Percentiles rank a stretch among this genome's conserved stretches.
These are phyloP conservation scores for Penicillium sp. DNA, from an alignment of 2,329 filamentous ascomycete genomes.

Conservation along the genomic window DNA sequence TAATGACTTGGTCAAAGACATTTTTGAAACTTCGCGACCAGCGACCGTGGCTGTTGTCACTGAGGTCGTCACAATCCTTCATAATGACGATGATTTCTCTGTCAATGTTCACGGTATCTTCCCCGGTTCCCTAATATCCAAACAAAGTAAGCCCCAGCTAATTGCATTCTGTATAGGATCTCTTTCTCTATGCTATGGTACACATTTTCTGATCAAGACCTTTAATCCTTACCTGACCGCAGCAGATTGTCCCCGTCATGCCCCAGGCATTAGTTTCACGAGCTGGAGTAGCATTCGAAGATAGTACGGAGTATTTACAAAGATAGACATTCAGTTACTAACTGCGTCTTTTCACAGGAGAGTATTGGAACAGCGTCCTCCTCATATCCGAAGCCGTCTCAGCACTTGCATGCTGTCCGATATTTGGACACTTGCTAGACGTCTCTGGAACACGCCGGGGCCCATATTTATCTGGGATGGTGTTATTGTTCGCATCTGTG, in stretches of 20 bases:
- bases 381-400: constrained; percentile 16
- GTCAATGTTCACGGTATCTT: constrained; percentile 15
- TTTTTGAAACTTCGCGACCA: constrained; percentile 7
- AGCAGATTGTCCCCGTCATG: constrained; percentile 19
- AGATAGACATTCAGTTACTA: neutral
- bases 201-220: neutral
- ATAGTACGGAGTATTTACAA: constrained; percentile 4
- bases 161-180: constrained; percentile 4
- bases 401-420: constrained; percentile 15
- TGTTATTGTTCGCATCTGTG: constrained; percentile 52
- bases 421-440: constrained; percentile 19
- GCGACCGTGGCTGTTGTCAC: constrained; percentile 36
- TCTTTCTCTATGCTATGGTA: constrained; percentile 22
- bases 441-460: constrained; percentile 44
- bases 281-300: constrained; percentile 13
- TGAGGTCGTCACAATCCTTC: constrained; percentile 58
- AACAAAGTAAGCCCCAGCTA: neutral
- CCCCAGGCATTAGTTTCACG: constrained; percentile 14
- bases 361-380: constrained; percentile 22
- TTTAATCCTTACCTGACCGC: neutral
- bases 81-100: constrained; percentile 52
- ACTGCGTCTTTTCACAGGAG: constrained; percentile 2
- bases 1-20: constrained; percentile 10
- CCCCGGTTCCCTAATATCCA: neutral
- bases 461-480: constrained; percentile 57